Base-by-base conservation (phyloP, 148 eudicot species). In the Talinum fruticosum region DNA sequence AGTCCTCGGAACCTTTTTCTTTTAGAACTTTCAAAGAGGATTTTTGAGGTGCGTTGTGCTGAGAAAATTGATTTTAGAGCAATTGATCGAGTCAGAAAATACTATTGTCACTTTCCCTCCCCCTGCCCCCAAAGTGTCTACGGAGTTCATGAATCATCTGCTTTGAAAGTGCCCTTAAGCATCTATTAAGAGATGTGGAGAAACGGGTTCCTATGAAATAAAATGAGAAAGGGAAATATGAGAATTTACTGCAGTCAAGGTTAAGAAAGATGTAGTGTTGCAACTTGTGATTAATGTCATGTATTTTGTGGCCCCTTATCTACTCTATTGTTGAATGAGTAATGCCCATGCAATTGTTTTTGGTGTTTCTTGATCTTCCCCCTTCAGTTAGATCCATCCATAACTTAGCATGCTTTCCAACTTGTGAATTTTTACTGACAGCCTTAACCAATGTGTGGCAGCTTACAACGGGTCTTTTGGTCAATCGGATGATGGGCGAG, bases 401-500 rank as follows among this genome's bases (percentile, higher is more conserved):
- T n/a, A 8, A 23, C 28, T 57, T 23, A 23, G 64, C 29, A 57
- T 10, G 29, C 34, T 16, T 23, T 24, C 33, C 6, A n/a, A 24
- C 32, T 38, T 41, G 14, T 24, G 47, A 71, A 33, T 21, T 35
- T 73, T 62, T 5, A 29, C 21, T 76, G 35, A 81, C 33, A n/a
- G 10, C 29, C 24, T 8, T 23, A 16, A 69, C 38, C 4, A 10
- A 41, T 54, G 16, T 74, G 15, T 74, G 76, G 32, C 78, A 82
- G 84, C 81, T 74, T 82, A 74, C 71, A 73, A 35, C 74, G 75
- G 75, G 6, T 29, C 84, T 10, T 78, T 32, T 69, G 69, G 51
- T 75, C 84, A 68, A 49, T 82, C 84, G 1, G 61, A 33, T 69
- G 84, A 78, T 47, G 81, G 81, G 24, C 74, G 78, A 74, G 53